phyloP scores from a whole-genome alignment of 1,139 yeast species.

The Scheffersomyces insectosa region DNA sequence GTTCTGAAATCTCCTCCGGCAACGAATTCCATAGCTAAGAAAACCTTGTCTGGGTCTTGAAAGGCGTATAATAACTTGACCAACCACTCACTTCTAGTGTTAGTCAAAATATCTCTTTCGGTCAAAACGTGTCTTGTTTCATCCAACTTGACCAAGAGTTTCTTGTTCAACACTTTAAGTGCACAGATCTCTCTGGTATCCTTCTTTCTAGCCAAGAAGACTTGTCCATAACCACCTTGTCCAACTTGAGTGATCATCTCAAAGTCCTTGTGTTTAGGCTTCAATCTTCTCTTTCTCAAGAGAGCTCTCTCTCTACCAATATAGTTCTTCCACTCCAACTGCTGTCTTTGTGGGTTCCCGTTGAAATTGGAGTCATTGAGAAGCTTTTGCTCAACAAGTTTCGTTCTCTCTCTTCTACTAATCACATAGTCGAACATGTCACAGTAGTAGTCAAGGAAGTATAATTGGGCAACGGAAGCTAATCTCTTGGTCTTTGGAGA shows the following conservation, averaged over 20 bases:
- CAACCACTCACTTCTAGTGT: slow-evolving; percentile 94
- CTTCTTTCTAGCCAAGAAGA: slow-evolving; percentile 87
- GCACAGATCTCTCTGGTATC: slow-evolving; percentile 97
- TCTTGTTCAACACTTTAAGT: slow-evolving; percentile 85
- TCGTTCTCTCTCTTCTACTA: slow-evolving; percentile 76
- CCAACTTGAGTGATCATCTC: slow-evolving; percentile 98
- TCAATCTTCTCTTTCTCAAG: slow-evolving; percentile 82
- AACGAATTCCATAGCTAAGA: slow-evolving; percentile 97
- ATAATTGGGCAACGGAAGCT: slow-evolving; percentile 80
- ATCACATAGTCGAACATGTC: slow-evolving; percentile 94
- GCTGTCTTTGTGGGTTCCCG: slow-evolving; percentile 47
- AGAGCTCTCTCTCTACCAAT: slow-evolving; percentile 82
- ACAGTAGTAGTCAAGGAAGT: slow-evolving; percentile 92
- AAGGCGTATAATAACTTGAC: slow-evolving; percentile 92
- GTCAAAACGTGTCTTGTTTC: slow-evolving; percentile 96
- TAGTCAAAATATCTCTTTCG: slow-evolving; percentile 93
- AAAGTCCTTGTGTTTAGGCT: slow-evolving; percentile 93
- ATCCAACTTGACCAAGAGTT: slow-evolving; percentile 80
- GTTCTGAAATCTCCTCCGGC: slow-evolving; percentile 99
- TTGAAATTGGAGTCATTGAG: slow-evolving; percentile 43
- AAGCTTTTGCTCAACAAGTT: slow-evolving; percentile 62
- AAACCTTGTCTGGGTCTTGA: slow-evolving; percentile 88
- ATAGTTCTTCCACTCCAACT: slow-evolving; percentile 78
- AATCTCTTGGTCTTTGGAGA: slow-evolving; percentile 80
- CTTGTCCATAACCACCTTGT: slow-evolving; percentile 99